Evolutionary conservation across 192 early-diverging fungal genomes (phyloP), one percentile per base, ranked within the genome.

Genomic region (Coemansia sp.): DNA sequence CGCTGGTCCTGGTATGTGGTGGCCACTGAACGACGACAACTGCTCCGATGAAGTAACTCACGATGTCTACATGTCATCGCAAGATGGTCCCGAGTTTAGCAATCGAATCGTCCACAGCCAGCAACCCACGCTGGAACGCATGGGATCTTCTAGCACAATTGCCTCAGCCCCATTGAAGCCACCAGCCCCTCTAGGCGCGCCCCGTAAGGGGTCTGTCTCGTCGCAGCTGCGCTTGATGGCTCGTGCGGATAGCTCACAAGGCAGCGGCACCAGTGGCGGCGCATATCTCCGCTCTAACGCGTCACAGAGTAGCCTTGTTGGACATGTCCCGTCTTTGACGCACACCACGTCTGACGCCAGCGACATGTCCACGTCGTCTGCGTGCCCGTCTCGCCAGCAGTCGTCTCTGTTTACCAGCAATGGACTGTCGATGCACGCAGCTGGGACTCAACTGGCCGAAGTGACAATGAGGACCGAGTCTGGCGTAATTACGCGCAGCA

Each of bases 21-120:
- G 79, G 79, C 79, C 79, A 20, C 73, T 82, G 14, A 82, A 82
- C 45, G 74, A 75, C 56, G 79, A 82, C 67, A 76, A 75, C 67
- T 75, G 73, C 66, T 75, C 79, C 0, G 73, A 82, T 56, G 79
- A 82, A 38, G 67, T 82, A 9, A 34, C 48, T n/a, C 67, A 76
- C 33, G 79, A 82, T 20, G 73, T 76, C 23, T 73, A 82, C 33
- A 57, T 82, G 26, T 51, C 76, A 3, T 63, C 77, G 2, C 51
- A 38, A 2, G 72, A 71, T 35, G 46, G 35, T 3, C 13, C 40
- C 5, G 71, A 79, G 9, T 5, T 34, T n/a, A 36, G 39, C 16
- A 16, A 28, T 6, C 34, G 28, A n/a, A 48, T 26, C 35, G 36
- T 45, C 9, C 35, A 35, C 10, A 62, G 14, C 18, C 48, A 51